phyloP scores from a whole-genome alignment of 257 asterid species.

The Nicotiana benthamiana region DNA sequence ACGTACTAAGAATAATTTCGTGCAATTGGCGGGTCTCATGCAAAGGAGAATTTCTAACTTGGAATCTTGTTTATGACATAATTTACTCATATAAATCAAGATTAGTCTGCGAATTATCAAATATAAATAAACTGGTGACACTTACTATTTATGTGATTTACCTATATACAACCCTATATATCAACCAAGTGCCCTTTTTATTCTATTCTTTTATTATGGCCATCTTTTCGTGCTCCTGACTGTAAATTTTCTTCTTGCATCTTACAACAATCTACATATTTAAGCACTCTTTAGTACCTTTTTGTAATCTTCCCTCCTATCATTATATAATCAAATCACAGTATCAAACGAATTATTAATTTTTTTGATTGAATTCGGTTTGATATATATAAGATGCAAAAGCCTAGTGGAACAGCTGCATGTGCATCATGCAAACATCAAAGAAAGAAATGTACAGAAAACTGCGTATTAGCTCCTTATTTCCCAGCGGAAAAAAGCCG shows the following conservation, averaged over 20 bases:
- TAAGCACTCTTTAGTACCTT: conserved; percentile 17
- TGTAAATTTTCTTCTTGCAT: conserved; percentile 26
- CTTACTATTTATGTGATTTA: conserved; percentile 32
- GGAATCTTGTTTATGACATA: background rate
- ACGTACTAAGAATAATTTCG: background rate
- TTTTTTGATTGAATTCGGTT: background rate
- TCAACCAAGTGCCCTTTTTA: background rate
- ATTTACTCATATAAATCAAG: background rate
- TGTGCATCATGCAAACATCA: conserved; percentile 99
- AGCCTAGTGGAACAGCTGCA: conserved; percentile 28
- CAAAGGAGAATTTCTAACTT: background rate
- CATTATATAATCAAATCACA: background rate
- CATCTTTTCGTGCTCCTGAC: conserved; percentile 39
- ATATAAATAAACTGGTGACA: background rate
- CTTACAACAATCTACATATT: conserved; percentile 6
- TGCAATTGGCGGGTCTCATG: background rate
- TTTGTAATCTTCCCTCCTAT: background rate
- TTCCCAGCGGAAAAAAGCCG: conserved; percentile 47
- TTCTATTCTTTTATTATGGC: conserved; percentile 10
- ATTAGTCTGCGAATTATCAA: background rate
- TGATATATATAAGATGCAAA: background rate
- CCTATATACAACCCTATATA: conserved; percentile 20
- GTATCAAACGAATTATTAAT: background rate
- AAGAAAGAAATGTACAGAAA: conserved; percentile 69
- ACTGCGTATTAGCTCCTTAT: conserved; percentile 61